These are phyloP conservation scores for Kwoniella europaea DNA, from an alignment of 768 basidiomycete species.

Conservation along the genomic window DNA sequence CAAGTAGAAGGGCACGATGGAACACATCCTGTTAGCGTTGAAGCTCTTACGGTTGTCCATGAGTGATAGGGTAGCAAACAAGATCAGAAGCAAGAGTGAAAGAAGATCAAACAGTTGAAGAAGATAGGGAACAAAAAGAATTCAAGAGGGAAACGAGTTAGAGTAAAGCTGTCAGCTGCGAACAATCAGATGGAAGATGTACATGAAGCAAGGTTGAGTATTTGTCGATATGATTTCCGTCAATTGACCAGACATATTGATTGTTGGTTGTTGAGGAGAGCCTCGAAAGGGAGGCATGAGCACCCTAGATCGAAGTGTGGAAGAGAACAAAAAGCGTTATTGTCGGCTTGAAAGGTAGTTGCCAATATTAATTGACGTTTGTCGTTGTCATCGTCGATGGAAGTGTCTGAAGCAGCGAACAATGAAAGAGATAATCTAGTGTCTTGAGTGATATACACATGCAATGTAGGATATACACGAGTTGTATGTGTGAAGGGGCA, in stretches of 20 bases:
- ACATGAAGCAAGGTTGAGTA: not conserved
- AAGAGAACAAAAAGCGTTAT: slow-evolving; percentile 8
- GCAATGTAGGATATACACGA: not conserved
- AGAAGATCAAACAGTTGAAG: not conserved
- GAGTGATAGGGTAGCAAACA: not conserved
- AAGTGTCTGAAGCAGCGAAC: slow-evolving; percentile 22
- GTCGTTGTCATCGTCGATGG: not conserved
- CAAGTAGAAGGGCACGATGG: slow-evolving; percentile 31
- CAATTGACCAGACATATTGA: slow-evolving; percentile 5
- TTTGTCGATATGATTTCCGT: not conserved
- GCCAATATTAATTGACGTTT: not conserved
- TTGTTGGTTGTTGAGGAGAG: not conserved
- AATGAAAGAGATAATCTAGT: slow-evolving; percentile 4
- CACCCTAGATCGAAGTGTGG: not conserved
- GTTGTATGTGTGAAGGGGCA: not conserved
- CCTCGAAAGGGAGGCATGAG: not conserved
- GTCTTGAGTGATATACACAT: not conserved
- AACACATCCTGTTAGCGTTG: slow-evolving; percentile 30
- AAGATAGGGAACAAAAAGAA: not conserved
- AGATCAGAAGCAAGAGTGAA: slow-evolving; percentile 3
- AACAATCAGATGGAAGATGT: not conserved
- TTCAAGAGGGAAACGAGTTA: too few species aligned
- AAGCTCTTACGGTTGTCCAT: not conserved
- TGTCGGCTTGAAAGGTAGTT: slow-evolving; percentile 7
- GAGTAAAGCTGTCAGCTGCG: too few species aligned